Evolutionary conservation across 2,329 filamentous ascomycete species (phyloP), one percentile per base, ranked within the genome.

Genomic region (Ophiostoma piceae): DNA sequence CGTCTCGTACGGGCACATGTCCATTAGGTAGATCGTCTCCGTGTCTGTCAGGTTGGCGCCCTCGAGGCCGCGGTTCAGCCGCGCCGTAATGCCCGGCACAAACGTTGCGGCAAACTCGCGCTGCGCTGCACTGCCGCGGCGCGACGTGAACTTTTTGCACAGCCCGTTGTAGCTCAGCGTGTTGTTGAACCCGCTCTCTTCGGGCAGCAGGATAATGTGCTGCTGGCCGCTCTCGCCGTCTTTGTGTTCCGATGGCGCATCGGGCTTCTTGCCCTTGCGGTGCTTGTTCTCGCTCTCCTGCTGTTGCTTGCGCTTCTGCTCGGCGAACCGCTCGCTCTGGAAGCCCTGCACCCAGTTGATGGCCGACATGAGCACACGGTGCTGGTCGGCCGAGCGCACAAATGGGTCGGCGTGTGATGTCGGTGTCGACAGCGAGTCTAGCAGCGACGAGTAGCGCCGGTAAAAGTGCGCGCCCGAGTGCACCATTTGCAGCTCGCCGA

Each of bases 1-100:
- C 0, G 92, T 94, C 74, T 90, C 85, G 79, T 92, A 97, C 0
- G 94, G 89, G 76, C 94, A 97, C 71, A 97, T 82, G 75, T 97
- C 92, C 92, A 97, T 97, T 43, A 97, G 77, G 70, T 84, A 85
- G 70, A 93, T 81, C 0, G 88, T 86, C 43, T 94, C 88, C 0
- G 80, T 76, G 14, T 82, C 76, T 2, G 84, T 86, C 60, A 97
- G 78, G 72, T 90, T 87, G 5, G 86, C 88, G 2, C 90, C 90
- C 0, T 84, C 84, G 0, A 97, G 82, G 71, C 89, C 86, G 16
- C 80, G 75, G 76, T 94, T 92, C 57, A 97, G 79, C 8, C 92
- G 87, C 2, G 83, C 78, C n/a, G 85, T 84, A 73, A 97, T 91
- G 0, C 86, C 79, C 0, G 87, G 86, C 1, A 87, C 82, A 76